These are phyloP conservation scores for Nothophaeocryptopus gaeumannii DNA, from an alignment of 2,329 filamentous ascomycete species.

Conservation along the genomic window DNA sequence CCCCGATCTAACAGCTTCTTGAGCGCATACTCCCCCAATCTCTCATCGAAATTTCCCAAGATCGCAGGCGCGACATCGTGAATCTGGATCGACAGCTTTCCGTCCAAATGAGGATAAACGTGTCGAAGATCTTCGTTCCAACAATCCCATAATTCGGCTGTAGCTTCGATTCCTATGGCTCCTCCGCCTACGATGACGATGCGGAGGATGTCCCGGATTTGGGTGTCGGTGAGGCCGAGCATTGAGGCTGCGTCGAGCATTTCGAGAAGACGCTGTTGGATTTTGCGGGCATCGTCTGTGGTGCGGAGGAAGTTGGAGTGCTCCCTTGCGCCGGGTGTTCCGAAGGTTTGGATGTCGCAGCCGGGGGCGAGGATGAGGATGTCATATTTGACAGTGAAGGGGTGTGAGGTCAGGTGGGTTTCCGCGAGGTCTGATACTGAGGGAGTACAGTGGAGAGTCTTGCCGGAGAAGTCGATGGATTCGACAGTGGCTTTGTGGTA, in stretches of 20 bases:
- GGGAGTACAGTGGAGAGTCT: constrained; percentile 37
- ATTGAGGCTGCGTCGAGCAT: constrained; percentile 39
- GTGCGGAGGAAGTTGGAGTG: constrained; percentile 41
- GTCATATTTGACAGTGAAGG: constrained; percentile 44
- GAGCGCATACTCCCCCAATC: constrained; percentile 43
- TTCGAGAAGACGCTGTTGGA: constrained; percentile 38
- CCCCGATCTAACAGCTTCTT: constrained; percentile 37
- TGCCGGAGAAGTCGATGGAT: constrained; percentile 38
- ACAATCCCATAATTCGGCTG: constrained; percentile 46
- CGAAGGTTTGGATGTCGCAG: constrained; percentile 42
- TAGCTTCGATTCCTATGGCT: constrained; percentile 43
- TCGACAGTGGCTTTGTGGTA: constrained; percentile 42
- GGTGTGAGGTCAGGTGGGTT: constrained; percentile 23
- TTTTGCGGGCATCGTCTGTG: constrained; percentile 35
- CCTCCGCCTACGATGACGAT: constrained; percentile 44
- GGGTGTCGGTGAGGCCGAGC: constrained; percentile 29
- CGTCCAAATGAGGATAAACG: constrained; percentile 42
- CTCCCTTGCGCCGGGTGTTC: constrained; percentile 40
- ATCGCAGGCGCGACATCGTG: constrained; percentile 46
- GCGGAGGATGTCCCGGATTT: constrained; percentile 37
- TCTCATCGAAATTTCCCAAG: constrained; percentile 42
- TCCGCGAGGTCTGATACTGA: constrained; percentile 32
- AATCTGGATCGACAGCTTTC: constrained; percentile 42
- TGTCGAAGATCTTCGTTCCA: constrained; percentile 39
- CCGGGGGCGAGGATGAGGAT: constrained; percentile 44